Percentiles rank a stretch among this genome's conserved stretches.
phyloP scores from a whole-genome alignment of 768 basidiomycete species.

The Termitomyces sp. region DNA sequence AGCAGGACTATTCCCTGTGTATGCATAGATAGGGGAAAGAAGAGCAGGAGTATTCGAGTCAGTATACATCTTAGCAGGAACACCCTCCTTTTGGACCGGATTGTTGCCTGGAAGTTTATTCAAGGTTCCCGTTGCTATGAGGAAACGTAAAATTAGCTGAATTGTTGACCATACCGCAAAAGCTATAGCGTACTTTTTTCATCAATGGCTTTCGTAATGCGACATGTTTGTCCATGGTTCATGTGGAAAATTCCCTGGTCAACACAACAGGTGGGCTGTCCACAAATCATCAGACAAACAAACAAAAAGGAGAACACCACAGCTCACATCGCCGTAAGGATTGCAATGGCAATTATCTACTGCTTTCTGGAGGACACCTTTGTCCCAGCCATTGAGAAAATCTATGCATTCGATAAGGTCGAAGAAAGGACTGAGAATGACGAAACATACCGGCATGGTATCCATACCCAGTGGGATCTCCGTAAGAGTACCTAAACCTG shows the following conservation, averaged over 20 bases:
- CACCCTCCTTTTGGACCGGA: constrained; percentile 36
- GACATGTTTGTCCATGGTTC: constrained; percentile 33
- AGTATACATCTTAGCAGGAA: constrained; percentile 24
- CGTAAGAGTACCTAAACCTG: constrained; percentile 36
- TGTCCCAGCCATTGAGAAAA: constrained; percentile 59
- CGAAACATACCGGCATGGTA: constrained; percentile 43
- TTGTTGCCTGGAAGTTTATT: constrained; percentile 47
- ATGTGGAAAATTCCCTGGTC: constrained; percentile 38
- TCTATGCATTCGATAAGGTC: constrained; percentile 22
- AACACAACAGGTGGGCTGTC: constrained; percentile 38
- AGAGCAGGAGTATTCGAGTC: constrained; percentile 32
- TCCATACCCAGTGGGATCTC: constrained; percentile 61
- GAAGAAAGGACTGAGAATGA: neutral
- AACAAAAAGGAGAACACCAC: neutral
- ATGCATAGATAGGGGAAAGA: constrained; percentile 39
- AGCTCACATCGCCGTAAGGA: constrained; percentile 34
- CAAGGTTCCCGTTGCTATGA: constrained; percentile 40
- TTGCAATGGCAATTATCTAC: constrained; percentile 49
- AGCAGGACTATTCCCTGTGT: constrained; percentile 36
- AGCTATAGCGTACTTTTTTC: constrained; percentile 33
- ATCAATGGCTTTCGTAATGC: constrained; percentile 40
- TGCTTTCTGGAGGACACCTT: constrained; percentile 45
- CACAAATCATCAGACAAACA: neutral
- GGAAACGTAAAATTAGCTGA: neutral
- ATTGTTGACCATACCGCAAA: neutral